Percentiles rank a stretch among this genome's conserved stretches.
phyloP scores from a whole-genome alignment of 2,329 filamentous ascomycete genomes.

The Diaporthe sp. region DNA sequence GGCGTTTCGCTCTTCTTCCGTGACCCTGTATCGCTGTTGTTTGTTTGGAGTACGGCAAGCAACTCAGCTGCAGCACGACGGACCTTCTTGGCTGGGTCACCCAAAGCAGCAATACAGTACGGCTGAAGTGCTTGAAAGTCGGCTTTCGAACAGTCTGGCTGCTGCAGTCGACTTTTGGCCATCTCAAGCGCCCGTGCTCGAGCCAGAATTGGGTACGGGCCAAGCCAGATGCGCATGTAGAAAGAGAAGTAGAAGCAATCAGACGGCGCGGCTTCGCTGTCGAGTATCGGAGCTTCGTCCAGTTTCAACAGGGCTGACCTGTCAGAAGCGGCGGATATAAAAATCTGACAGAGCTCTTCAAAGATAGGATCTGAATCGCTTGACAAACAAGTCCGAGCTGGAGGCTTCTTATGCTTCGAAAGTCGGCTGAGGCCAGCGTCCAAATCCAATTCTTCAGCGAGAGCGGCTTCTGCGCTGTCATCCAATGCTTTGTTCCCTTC shows the following conservation, averaged over 20 bases:
- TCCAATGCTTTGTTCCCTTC: conserved; percentile 60
- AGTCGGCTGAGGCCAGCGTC: conserved; percentile 52
- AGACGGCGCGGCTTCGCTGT: conserved; percentile 63
- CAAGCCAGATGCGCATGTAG: conserved; percentile 79
- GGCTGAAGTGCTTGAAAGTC: conserved; percentile 87
- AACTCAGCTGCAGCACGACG: conserved; percentile 80
- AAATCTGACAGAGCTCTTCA: conserved; percentile 67
- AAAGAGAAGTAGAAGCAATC: conserved; percentile 79
- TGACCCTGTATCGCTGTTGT: conserved; percentile 44
- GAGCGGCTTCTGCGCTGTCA: conserved; percentile 41
- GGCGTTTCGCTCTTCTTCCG: conserved; percentile 52
- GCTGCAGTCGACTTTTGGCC: conserved; percentile 67
- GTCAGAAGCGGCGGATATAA: conserved; percentile 63
- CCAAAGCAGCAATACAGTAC: conserved; percentile 79
- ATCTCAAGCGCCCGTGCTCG: conserved; percentile 76
- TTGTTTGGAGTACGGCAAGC: conserved; percentile 59
- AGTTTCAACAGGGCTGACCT: conserved; percentile 59
- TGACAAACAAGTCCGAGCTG: conserved; percentile 61
- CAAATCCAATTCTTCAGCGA: conserved; percentile 49
- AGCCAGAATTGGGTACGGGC: conserved; percentile 74
- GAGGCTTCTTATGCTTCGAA: conserved; percentile 41
- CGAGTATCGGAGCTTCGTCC: conserved; percentile 64
- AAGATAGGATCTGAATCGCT: conserved; percentile 63
- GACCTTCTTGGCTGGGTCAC: conserved; percentile 80
- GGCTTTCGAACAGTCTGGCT: conserved; percentile 56